Conservation (phyloP, 306 rosid genomes). For the Begonia fuchsioides region DNA sequence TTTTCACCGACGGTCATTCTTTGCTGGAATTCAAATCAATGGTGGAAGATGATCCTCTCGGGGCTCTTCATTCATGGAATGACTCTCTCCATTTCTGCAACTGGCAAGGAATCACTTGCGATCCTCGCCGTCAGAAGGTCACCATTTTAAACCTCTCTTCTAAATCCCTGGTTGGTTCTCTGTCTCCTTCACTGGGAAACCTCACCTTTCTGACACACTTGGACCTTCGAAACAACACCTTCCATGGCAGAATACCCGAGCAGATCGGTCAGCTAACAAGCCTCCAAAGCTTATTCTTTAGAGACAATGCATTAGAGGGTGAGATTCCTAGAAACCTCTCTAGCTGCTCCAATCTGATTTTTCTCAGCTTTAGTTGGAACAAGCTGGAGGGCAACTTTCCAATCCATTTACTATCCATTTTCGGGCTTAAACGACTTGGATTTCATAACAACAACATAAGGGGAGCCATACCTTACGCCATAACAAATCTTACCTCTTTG, state of each 20-base stretch:
- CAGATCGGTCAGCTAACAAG: conserved; percentile 9
- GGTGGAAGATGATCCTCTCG: not conserved
- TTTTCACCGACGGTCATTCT: conserved; percentile 1
- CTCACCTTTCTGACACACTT: not conserved
- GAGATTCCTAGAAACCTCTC: too few species aligned
- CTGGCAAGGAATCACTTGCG: conserved; percentile 9
- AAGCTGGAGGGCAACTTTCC: too few species aligned
- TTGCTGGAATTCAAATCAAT: conserved; percentile 6
- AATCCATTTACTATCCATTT: too few species aligned
- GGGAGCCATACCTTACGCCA: conserved; percentile 31
- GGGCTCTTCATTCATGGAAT: conserved; percentile 6
- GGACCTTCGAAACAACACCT: not conserved
- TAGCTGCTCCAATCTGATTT: conserved; percentile 14
- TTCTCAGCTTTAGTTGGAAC: conserved; percentile 8
- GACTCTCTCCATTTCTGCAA: conserved; percentile 4
- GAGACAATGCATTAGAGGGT: too few species aligned
- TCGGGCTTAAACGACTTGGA: too few species aligned
- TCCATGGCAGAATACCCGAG: conserved; percentile 30
- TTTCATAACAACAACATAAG: conserved; percentile 17
- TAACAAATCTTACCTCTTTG: conserved; percentile 52
- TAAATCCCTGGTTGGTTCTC: not conserved
- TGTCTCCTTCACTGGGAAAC: conserved; percentile 5
- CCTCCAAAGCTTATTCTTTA: too few species aligned
- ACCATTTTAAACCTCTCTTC: not conserved
- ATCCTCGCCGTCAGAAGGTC: conserved; percentile 3